Evolutionary conservation across 495 filamentous ascomycete genomes (phyloP).

Genomic region (Pyrenopolyporus hunteri): DNA sequence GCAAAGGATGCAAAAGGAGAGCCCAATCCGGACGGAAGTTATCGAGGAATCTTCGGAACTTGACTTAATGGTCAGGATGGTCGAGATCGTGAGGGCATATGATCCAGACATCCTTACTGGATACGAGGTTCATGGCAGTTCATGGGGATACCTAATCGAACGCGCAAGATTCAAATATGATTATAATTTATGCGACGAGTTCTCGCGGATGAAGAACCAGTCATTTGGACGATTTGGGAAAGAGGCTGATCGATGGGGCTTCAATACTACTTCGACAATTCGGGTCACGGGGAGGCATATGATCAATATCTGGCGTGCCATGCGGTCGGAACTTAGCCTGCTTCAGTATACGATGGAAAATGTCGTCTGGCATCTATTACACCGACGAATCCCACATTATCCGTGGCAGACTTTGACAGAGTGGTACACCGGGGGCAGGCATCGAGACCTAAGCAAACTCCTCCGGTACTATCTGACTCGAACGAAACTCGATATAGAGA

Average conservation of each 20-base stretch:
- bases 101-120: slow-evolving; percentile 96
- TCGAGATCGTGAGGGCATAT: slow-evolving; percentile 81
- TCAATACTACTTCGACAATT: slow-evolving; percentile 86
- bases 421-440: slow-evolving; percentile 76
- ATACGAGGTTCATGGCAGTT: slow-evolving; percentile 90
- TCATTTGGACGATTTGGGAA: slow-evolving; percentile 83
- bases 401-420: slow-evolving; percentile 73
- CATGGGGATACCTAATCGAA: slow-evolving; percentile 96
- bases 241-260: slow-evolving; percentile 88
- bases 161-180: slow-evolving; percentile 85
- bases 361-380: slow-evolving; percentile 89
- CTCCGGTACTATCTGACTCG: slow-evolving; percentile 78
- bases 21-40: slow-evolving; percentile 62
- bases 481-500: slow-evolving; percentile 84
- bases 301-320: slow-evolving; percentile 97
- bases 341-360: slow-evolving; percentile 97
- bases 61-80: slow-evolving; percentile 78
- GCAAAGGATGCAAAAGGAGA: slow-evolving; percentile 53
- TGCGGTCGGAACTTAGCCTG: slow-evolving; percentile 87
- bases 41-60: slow-evolving; percentile 80
- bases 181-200: slow-evolving; percentile 85
- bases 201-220: slow-evolving; percentile 84
- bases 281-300: slow-evolving; percentile 89
- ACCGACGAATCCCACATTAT: slow-evolving; percentile 92
- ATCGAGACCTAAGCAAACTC: slow-evolving; percentile 73